Evolutionary conservation across 2,329 filamentous ascomycete genomes (phyloP).

Genomic region (Aspergillus texensis): DNA sequence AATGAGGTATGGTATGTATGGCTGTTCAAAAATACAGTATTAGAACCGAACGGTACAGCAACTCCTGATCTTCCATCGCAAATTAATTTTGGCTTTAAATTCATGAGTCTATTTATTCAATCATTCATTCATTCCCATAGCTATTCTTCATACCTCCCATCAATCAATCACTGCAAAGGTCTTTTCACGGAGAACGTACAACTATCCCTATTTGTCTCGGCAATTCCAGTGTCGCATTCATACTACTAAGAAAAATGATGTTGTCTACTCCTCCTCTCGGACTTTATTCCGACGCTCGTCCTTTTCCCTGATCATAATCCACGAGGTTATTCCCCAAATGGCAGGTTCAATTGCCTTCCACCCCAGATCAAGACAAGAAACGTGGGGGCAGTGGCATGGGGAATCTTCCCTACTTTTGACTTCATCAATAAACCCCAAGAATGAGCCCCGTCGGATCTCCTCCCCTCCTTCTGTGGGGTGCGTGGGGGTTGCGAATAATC

Average conservation of each 20-base stretch:
- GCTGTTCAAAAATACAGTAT: neutral
- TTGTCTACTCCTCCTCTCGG: neutral
- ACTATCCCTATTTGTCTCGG: neutral
- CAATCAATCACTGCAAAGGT: neutral
- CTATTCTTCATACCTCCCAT: neutral
- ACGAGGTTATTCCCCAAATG: conserved; percentile 1
- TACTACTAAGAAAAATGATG: neutral
- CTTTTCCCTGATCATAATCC: neutral
- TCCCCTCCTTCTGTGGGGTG: conserved; percentile 16
- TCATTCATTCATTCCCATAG: neutral
- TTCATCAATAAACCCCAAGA: neutral
- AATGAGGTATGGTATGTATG: neutral
- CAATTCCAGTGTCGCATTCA: too few relatives aligned
- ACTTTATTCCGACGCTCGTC: neutral
- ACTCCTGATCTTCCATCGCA: neutral
- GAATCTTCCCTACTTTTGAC: neutral
- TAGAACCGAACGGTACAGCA: neutral
- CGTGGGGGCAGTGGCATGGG: conserved; percentile 4
- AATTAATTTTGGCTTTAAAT: neutral
- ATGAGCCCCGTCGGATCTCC: conserved; percentile 2
- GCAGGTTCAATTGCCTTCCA: neutral
- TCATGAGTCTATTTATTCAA: neutral
- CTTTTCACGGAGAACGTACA: neutral
- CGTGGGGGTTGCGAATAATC: conserved; percentile 11
- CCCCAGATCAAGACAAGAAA: conserved; percentile 3